Evolutionary conservation across 805 yeast genomes (phyloP).

Genomic region (Metschnikowia henanensis): DNA sequence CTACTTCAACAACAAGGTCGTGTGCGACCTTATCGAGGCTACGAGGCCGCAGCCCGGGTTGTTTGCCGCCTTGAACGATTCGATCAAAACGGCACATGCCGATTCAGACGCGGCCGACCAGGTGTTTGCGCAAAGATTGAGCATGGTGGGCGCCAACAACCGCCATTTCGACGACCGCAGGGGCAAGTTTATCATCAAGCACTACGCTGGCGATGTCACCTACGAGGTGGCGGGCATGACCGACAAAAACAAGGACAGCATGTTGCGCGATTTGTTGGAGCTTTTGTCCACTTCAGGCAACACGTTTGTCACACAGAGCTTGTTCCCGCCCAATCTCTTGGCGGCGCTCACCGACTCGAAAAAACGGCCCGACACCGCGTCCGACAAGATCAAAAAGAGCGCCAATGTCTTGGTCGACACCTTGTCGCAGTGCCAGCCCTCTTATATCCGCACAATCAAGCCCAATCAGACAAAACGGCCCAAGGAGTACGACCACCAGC

Average conservation of each 20-base stretch:
- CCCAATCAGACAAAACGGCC: constrained; percentile 95
- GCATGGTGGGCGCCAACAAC: constrained; percentile 72
- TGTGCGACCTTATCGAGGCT: constrained; percentile 94
- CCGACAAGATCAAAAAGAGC: constrained; percentile 88
- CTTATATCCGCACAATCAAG: constrained; percentile 95
- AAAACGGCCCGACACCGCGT: constrained; percentile 90
- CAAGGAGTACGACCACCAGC: constrained; percentile 81
- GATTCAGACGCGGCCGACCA: constrained; percentile 96
- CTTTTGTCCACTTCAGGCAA: constrained; percentile 72
- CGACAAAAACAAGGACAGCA: constrained; percentile 93
- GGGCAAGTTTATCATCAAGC: constrained; percentile 85
- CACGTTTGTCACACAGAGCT: constrained; percentile 58
- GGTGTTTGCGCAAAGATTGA: constrained; percentile 88
- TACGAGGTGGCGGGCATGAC: constrained; percentile 90
- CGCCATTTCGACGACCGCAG: constrained; percentile 89
- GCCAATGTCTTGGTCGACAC: constrained; percentile 92
- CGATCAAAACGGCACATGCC: constrained; percentile 98
- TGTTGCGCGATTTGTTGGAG: constrained; percentile 85
- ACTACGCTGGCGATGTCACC: constrained; percentile 98
- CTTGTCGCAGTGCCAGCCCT: constrained; percentile 86
- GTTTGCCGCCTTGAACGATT: constrained; percentile 94
- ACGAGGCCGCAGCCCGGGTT: constrained; percentile 90
- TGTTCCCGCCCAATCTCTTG: constrained; percentile 42
- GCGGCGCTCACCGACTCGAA: constrained; percentile 51
- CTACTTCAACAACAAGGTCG: constrained; percentile 93